Conservation (phyloP, 345 rosid genomes). For the Populus pruinosa region DNA sequence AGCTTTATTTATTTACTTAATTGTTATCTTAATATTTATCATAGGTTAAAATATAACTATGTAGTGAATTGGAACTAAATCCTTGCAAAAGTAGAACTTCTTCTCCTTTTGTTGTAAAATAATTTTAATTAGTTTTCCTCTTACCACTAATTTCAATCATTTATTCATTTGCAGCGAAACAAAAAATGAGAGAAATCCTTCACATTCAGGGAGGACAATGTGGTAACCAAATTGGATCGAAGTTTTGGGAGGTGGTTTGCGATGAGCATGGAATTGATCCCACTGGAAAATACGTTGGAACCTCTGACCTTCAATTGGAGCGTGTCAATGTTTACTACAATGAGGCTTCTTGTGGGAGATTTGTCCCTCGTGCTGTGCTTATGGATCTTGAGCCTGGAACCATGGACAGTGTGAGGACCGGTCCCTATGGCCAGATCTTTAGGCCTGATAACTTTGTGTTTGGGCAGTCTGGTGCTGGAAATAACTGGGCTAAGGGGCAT, state of each 20-base stretch:
- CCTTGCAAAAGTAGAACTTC: not conserved
- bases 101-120: not conserved
- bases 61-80: not conserved
- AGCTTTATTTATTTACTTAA: not conserved
- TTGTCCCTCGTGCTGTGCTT: constrained; percentile 28
- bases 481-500: constrained; percentile 30
- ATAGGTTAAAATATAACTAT: too few relatives aligned
- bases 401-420: constrained; percentile 30
- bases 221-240: constrained; percentile 30
- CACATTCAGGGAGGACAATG: constrained; percentile 29
- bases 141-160: not conserved
- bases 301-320: constrained; percentile 26
- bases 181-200: constrained; percentile 28
- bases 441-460: constrained; percentile 31
- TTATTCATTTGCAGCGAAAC: not conserved
- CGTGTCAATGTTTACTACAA: constrained; percentile 27
- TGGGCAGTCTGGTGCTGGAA: constrained; percentile 32
- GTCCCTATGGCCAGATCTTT: constrained; percentile 26
- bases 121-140: not conserved
- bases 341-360: constrained; percentile 23
- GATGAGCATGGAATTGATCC: constrained; percentile 31
- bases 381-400: constrained; percentile 34
- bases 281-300: constrained; percentile 20
- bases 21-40: too few relatives aligned
- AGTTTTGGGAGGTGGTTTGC: too few relatives aligned